Base-by-base conservation (phyloP, 768 basidiomycete genomes). In the Erythrobasidium yunnanense region DNA sequence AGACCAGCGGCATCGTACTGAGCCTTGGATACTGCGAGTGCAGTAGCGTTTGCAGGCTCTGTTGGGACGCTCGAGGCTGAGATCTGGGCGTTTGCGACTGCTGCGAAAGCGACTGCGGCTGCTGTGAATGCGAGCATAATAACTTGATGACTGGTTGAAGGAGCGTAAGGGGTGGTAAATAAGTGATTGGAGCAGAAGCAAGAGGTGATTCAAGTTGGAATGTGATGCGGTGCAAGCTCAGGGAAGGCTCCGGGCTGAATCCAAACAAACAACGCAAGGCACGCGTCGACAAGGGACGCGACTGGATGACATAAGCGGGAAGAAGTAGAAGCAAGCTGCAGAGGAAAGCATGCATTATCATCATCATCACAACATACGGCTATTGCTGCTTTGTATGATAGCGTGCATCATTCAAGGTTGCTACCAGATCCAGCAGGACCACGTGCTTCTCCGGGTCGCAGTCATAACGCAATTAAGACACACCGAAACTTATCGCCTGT, bases 1-100 rank as follows among this genome's bases (percentile, higher is more conserved):
- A 63, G 32, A 30, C 60, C 60, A 7, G 45, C 46, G 20, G 60
- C 60, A 30, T 63, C 49, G 47, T 32, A 63, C 49, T 63, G 60
- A 3, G 60, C 60, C 33, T 63, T 49, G n/a, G 42, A 29, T 18
- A 63, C 47, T 33, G 60, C 60, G 46, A 63, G 13, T 15, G 49
- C 49, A 13, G 49, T 51, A 11, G 49, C 49, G 49, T 51, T 51
- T 13, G 49, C 49, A 18, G 49, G 13, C 11, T 15, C 25, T 7
- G 22, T 63, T 46, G 11, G 30, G 30, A 27, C 29, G 60, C 27
- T 63, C 49, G 49, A n/a, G n/a, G 25, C 60, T 27, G 47, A 29
- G 2, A 30, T 22, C 20, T 51, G 49, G 7, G 35, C 29, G 30
- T 30, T 18, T 20, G 33, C 60, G 32, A 50, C 32, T 6, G 46